Evolutionary conservation across 345 rosid genomes (phyloP).

Genomic region (Turritis glabra): DNA sequence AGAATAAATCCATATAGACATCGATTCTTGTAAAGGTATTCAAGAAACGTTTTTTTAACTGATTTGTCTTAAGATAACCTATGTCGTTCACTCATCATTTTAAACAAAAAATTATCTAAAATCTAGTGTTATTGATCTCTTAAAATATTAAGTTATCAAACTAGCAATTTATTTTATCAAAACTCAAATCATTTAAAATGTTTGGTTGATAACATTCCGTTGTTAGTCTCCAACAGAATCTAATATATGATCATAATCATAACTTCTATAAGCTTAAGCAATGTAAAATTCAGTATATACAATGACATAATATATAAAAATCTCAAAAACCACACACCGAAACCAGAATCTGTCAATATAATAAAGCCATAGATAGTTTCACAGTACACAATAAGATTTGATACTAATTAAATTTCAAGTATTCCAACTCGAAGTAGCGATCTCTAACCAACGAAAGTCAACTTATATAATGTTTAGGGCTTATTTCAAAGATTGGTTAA

Average conservation of each 20-base stretch:
- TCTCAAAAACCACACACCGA: background rate
- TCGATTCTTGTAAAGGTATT: too few species aligned
- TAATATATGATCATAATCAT: background rate
- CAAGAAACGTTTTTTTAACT: too few species aligned
- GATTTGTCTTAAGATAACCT: too few species aligned
- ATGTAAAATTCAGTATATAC: background rate
- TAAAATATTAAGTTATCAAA: too few species aligned
- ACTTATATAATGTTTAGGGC: slow-evolving; percentile 13
- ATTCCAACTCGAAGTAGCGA: slow-evolving; percentile 23
- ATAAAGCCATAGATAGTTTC: slow-evolving; percentile 23
- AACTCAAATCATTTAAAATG: too few species aligned
- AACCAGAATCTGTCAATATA: slow-evolving; percentile 22
- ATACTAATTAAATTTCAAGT: slow-evolving; percentile 13
- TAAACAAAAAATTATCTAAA: too few species aligned
- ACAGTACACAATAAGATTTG: background rate
- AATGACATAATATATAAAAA: slow-evolving; percentile 1
- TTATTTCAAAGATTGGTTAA: slow-evolving; percentile 26
- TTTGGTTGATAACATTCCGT: too few species aligned
- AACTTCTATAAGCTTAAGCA: slow-evolving; percentile 3
- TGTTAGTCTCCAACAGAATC: too few species aligned
- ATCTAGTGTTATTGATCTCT: too few species aligned
- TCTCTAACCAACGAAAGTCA: slow-evolving; percentile 21
- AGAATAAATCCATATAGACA: too few species aligned
- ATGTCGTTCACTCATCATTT: too few species aligned
- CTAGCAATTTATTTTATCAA: too few species aligned